Conservation (phyloP, 495 filamentous ascomycete genomes). For the Penicillium macrosclerotiorum region DNA sequence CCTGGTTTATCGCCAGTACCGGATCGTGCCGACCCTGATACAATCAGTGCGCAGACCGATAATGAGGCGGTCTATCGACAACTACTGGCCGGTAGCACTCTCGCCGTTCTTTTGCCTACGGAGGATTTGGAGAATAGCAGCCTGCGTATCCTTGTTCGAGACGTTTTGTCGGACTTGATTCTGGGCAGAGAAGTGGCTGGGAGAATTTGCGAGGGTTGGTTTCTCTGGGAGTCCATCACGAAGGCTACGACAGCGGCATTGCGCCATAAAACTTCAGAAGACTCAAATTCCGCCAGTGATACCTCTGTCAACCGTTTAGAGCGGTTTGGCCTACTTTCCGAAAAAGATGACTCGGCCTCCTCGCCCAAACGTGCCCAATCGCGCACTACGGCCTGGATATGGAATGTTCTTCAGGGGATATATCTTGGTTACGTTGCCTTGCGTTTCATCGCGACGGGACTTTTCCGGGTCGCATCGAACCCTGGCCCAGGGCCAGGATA, state of each 20-base stretch:
- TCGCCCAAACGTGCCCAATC: slow-evolving; percentile 26
- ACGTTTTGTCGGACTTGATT: slow-evolving; percentile 83
- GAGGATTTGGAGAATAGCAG: slow-evolving; percentile 89
- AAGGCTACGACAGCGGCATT: slow-evolving; percentile 50
- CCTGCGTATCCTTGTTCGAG: slow-evolving; percentile 73
- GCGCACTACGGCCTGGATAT: slow-evolving; percentile 51
- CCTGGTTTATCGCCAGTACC: slow-evolving; percentile 77
- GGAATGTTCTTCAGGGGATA: slow-evolving; percentile 65
- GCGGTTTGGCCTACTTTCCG: slow-evolving; percentile 47
- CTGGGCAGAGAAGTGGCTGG: slow-evolving; percentile 74
- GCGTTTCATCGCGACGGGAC: slow-evolving; percentile 56
- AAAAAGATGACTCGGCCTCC: slow-evolving; percentile 21
- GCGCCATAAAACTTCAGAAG: slow-evolving; percentile 17
- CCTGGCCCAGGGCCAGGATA: slow-evolving; percentile 14
- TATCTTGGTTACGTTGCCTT: slow-evolving; percentile 64
- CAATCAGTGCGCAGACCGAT: slow-evolving; percentile 57
- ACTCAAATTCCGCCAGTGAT: slow-evolving; percentile 20
- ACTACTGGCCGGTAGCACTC: slow-evolving; percentile 70
- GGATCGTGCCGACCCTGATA: slow-evolving; percentile 46
- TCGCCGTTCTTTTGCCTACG: slow-evolving; percentile 82
- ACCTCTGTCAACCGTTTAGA: slow-evolving; percentile 38
- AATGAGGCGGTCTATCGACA: slow-evolving; percentile 82
- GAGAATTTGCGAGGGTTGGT: slow-evolving; percentile 77
- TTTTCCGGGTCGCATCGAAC: slow-evolving; percentile 45
- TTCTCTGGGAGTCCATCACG: slow-evolving; percentile 77